Evolutionary conservation across 2,329 filamentous ascomycete genomes (phyloP).

Genomic region (Penicillium janthinellum): DNA sequence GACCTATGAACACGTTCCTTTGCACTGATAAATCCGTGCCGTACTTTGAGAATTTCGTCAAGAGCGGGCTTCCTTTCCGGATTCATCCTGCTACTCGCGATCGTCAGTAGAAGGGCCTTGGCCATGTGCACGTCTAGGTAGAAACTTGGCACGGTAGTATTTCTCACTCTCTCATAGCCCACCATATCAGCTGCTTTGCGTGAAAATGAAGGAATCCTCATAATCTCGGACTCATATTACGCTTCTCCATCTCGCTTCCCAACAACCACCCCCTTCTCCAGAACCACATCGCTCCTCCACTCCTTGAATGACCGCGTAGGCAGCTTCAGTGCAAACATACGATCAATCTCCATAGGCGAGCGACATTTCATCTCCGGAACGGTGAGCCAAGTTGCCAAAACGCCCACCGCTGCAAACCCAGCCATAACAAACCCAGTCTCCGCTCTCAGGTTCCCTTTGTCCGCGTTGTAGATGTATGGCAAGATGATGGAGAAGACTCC

Average conservation of each 20-base stretch:
- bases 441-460: slow-evolving; percentile 18
- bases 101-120: too few species aligned
- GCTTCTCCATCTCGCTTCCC: background rate
- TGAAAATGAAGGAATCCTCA: too few species aligned
- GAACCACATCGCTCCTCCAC: slow-evolving; percentile 16
- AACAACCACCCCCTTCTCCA: background rate
- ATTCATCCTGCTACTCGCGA: too few species aligned
- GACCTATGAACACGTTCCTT: too few species aligned
- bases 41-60: too few species aligned
- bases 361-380: slow-evolving; percentile 57
- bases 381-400: slow-evolving; percentile 44
- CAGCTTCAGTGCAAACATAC: slow-evolving; percentile 29
- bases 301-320: slow-evolving; percentile 16
- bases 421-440: slow-evolving; percentile 26
- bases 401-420: slow-evolving; percentile 16
- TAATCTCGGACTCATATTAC: background rate
- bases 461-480: slow-evolving; percentile 50
- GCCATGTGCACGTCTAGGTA: too few species aligned
- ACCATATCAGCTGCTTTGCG: too few species aligned
- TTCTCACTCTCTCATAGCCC: too few species aligned
- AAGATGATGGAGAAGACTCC: slow-evolving; percentile 49
- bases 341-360: slow-evolving; percentile 51
- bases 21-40: too few species aligned
- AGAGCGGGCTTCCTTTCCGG: too few species aligned
- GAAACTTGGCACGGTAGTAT: too few species aligned